Conservation (phyloP, 495 filamentous ascomycete genomes). For the Corynascus novoguineensis region DNA sequence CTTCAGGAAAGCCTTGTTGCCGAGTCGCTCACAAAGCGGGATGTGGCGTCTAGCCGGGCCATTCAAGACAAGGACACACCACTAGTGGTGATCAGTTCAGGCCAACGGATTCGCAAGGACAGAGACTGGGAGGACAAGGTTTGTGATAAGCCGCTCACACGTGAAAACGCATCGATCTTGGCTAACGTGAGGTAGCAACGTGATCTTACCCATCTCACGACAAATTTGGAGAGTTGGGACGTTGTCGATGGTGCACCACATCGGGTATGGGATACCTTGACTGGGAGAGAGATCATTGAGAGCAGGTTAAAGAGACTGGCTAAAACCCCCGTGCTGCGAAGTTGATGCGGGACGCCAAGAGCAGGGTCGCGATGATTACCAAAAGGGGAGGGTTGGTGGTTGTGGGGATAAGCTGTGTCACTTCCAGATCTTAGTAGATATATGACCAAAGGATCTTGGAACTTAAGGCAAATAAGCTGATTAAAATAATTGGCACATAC, state of each 20-base stretch:
- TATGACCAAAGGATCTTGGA: too few relatives aligned
- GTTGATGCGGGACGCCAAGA: not conserved
- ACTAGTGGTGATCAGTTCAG: slow-evolving; percentile 77
- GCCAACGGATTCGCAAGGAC: slow-evolving; percentile 49
- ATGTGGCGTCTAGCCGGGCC: slow-evolving; percentile 66
- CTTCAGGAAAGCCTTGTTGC: slow-evolving; percentile 91
- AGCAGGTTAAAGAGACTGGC: slow-evolving; percentile 51
- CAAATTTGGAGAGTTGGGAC: slow-evolving; percentile 76
- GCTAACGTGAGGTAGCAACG: slow-evolving; percentile 49
- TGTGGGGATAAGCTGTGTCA: too few relatives aligned
- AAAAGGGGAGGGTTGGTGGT: not conserved
- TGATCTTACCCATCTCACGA: slow-evolving; percentile 72
- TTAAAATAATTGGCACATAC: too few relatives aligned
- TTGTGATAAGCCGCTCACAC: not conserved
- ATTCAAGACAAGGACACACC: slow-evolving; percentile 72
- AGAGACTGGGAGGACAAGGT: slow-evolving; percentile 64
- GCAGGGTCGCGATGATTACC: not conserved
- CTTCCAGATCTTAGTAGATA: too few relatives aligned
- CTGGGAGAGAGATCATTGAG: slow-evolving; percentile 62
- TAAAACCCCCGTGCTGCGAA: not conserved
- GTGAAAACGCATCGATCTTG: not conserved
- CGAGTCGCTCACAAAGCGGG: slow-evolving; percentile 69
- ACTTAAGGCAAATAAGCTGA: too few relatives aligned
- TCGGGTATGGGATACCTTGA: slow-evolving; percentile 67
- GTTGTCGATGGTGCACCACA: slow-evolving; percentile 80